phyloP scores from a whole-genome alignment of 2,329 filamentous ascomycete genomes.

The Pseudogymnoascus sp. region DNA sequence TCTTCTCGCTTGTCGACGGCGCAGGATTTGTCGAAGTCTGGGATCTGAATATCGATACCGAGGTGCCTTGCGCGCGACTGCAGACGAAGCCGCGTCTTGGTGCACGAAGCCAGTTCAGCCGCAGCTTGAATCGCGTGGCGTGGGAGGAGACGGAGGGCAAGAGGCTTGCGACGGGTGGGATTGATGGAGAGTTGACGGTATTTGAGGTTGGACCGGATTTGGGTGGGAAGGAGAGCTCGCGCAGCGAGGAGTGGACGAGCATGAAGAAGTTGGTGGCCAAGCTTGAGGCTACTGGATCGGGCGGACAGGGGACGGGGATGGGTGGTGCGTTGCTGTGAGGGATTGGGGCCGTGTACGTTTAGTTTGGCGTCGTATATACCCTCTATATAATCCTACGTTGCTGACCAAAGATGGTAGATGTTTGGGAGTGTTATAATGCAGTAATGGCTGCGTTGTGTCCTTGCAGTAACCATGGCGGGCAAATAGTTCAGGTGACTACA shows the following conservation, averaged over 20 bases:
- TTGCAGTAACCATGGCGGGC: background rate
- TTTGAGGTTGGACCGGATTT: slow-evolving; percentile 83
- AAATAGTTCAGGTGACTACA: background rate
- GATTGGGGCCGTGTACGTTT: slow-evolving; percentile 4
- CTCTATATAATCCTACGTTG: slow-evolving; percentile 9
- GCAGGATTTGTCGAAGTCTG: slow-evolving; percentile 88
- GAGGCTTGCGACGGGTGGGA: slow-evolving; percentile 78
- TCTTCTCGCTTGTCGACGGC: slow-evolving; percentile 92
- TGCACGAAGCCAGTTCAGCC: slow-evolving; percentile 61
- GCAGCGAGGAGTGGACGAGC: slow-evolving; percentile 83
- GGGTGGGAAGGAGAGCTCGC: slow-evolving; percentile 74
- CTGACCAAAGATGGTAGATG: background rate
- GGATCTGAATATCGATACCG: slow-evolving; percentile 87
- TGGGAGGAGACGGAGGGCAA: slow-evolving; percentile 91
- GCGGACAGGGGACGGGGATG: slow-evolving; percentile 10
- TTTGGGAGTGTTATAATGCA: background rate
- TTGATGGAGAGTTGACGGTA: slow-evolving; percentile 82
- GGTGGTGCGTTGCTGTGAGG: background rate
- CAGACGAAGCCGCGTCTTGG: slow-evolving; percentile 52
- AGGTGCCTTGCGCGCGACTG: slow-evolving; percentile 80
- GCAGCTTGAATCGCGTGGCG: slow-evolving; percentile 86
- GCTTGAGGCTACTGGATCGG: slow-evolving; percentile 45
- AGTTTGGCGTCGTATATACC: slow-evolving; percentile 9
- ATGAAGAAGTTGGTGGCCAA: slow-evolving; percentile 83
- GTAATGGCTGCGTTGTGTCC: background rate